Evolutionary conservation across 2,329 filamentous ascomycete species (phyloP), one percentile per base, ranked within the genome.

Genomic region (Elsinoe australis): DNA sequence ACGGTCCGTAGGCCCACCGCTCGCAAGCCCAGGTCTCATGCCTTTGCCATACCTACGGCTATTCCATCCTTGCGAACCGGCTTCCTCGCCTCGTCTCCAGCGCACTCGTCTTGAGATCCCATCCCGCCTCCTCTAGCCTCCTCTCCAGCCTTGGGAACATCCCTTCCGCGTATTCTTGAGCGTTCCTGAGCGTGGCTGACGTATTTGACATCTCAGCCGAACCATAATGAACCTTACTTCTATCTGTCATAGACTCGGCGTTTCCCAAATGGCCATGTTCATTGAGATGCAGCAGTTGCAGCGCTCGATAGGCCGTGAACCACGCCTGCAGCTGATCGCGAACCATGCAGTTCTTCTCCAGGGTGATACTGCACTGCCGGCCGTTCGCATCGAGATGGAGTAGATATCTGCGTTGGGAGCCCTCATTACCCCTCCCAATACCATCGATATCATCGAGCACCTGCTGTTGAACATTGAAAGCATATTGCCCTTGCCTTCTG

Each of bases 21-120:
- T n/a, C n/a, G n/a, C n/a, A n/a, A n/a, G 6, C 26, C 26, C 26
- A 12, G 12, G 12, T 29, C 26, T 7, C 26, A 29, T 12, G 26
- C 26, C 7, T 12, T 29, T 7, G 17, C 17, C 21, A 15, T n/a
- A 7, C 39, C n/a, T 21, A 44, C 39, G 39, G 39, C 15, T 44
- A 32, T 15, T 18, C 5, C 26, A 44, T 19, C 15, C 14, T 38
- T 9, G 45, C 45, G 19, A 48, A 48, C 24, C 59, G 51, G n/a
- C 59, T 64, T 19, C 76, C 79, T 38, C 75, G 68, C 51, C 67
- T 71, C 14, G 82, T 87, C 68, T 88, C 83, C 56, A 89, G 67
- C 4, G 79, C 81, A 31, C 72, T 72, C 44, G 71, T 71, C 49
- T 78, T 68, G 38, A 85, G 56, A 64, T 88, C 76, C 85, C 85